phyloP scores from a whole-genome alignment of 345 rosid species.

The Fremontodendron californicum region DNA sequence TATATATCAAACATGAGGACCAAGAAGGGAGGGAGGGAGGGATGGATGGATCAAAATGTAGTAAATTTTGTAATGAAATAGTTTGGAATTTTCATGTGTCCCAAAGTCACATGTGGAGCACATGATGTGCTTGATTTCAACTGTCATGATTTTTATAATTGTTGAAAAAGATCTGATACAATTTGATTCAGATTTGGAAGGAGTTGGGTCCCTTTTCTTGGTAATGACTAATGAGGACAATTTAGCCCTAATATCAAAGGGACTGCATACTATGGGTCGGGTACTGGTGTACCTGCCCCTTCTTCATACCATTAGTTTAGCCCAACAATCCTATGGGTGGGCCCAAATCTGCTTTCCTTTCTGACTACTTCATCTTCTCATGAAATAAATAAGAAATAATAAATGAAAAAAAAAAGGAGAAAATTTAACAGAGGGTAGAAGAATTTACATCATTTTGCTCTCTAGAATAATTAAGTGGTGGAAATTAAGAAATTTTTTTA shows the following conservation, averaged over 20 bases:
- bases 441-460: too few relatives aligned
- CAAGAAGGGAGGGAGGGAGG: background rate
- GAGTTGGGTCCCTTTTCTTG: conserved; percentile 13
- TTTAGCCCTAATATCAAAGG: conserved; percentile 1
- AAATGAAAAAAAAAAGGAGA: too few relatives aligned
- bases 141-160: conserved; percentile 7
- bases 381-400: background rate
- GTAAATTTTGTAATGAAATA: conserved; percentile 6
- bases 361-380: too few relatives aligned
- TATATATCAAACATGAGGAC: background rate
- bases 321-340: conserved; percentile 16
- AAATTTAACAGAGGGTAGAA: too few relatives aligned
- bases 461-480: too few relatives aligned
- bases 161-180: background rate
- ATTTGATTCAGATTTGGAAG: background rate
- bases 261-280: background rate
- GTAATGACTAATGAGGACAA: conserved; percentile 13
- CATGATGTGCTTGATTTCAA: conserved; percentile 27
- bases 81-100: conserved; percentile 15
- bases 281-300: background rate
- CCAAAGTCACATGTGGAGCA: conserved; percentile 31
- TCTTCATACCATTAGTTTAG: background rate
- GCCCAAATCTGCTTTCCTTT: conserved; percentile 14
- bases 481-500: too few relatives aligned
- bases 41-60: background rate